Evolutionary conservation across 805 yeast genomes (phyloP), one percentile per base, ranked within the genome.

Genomic region (Ogataea degrootiae): DNA sequence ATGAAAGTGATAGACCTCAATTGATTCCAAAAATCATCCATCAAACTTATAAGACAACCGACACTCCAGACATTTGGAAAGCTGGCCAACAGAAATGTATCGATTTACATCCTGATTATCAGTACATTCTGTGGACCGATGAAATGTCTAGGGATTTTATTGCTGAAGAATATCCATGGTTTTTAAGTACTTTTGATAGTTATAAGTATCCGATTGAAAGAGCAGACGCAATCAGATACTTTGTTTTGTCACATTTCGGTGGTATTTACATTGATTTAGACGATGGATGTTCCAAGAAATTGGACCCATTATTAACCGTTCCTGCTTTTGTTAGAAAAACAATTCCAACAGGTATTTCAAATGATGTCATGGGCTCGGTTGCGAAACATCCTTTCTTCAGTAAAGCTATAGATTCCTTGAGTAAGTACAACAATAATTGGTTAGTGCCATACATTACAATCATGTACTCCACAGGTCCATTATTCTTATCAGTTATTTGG

Each of bases 391-490:
- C 96, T 3, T 87, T 90, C 68, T 88, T 87, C 70, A 64, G 76
- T 42, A 83, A 82, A 60, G 85, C 77, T 16, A 76, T 88, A 50
- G 85, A 83, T 51, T 77, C 77, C 41, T 72, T 91, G 50, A 67
- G 80, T 51, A 72, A 67, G 44, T 84, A 79, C 61, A 81, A 88
- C 60, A 74, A 77, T 55, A 85, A 87, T 66, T 89, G 95, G 86
- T 67, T 85, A 35, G 81, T 88, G 16, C 96, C 97, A 14, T 91
- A 91, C 69, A 71, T 90, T 51, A 89, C 97, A 34, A 89, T 91
- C 64, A 88, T 91, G 96, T 85, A 80, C 60, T 83, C 95, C 12
- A 91, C 97, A 0, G 97, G 97, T 12, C 97, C 97, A 0, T 69
- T 91, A 47, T 90, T 87, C 61, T 72, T 91, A 39, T 84, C 94